These are phyloP conservation scores for Scytalidium lignicola DNA, from an alignment of 2,329 filamentous ascomycete genomes.

Conservation along the genomic window DNA sequence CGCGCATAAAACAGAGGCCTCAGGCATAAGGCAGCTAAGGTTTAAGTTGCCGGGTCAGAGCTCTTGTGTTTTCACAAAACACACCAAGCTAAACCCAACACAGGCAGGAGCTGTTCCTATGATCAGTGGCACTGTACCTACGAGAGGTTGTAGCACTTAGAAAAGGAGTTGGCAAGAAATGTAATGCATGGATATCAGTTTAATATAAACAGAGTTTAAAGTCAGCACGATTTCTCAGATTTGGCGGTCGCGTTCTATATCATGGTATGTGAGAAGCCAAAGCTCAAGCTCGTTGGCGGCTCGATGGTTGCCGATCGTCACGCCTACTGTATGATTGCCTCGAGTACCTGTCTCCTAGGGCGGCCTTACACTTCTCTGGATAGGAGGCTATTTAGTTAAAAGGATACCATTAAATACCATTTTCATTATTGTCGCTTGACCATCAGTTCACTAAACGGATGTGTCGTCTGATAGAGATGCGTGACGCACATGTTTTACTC, in stretches of 20 bases:
- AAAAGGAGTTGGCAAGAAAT: too few species aligned
- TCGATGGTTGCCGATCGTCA: neutral
- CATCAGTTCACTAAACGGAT: neutral
- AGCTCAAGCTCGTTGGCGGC: too few species aligned
- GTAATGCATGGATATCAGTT: too few species aligned
- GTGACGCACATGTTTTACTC: neutral
- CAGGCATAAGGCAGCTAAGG: neutral
- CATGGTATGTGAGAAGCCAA: too few species aligned
- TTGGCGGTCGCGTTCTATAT: too few species aligned
- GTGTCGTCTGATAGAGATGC: neutral
- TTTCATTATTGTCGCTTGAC: neutral
- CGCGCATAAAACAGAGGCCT: neutral
- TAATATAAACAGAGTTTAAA: too few species aligned
- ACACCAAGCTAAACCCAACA: neutral
- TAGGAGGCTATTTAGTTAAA: neutral
- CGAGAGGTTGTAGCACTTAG: too few species aligned
- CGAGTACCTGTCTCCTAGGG: neutral
- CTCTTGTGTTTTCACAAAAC: neutral
- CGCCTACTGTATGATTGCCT: neutral
- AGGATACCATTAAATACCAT: neutral
- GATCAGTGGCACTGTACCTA: too few species aligned
- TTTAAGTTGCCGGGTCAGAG: neutral
- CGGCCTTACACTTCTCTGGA: neutral
- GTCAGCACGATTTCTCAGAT: too few species aligned
- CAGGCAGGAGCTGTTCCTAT: too few species aligned